Conservation (phyloP, 192 early-diverging fungal species). For the Phlyctochytrium bullatum region DNA sequence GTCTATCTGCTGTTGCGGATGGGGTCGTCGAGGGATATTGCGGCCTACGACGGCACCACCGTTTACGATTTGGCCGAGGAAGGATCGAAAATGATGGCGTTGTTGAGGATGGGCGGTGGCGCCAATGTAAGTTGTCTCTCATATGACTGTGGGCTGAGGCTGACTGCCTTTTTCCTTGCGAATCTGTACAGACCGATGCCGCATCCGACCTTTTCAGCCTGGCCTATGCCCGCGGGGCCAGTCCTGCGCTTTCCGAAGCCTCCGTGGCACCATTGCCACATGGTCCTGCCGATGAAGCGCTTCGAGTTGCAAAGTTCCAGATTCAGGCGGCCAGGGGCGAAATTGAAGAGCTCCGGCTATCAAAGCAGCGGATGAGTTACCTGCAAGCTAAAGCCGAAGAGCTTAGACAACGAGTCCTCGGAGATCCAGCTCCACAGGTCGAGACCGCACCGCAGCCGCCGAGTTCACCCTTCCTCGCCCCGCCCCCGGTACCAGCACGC, state of each 20-base stretch:
- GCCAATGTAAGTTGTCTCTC: too few species aligned
- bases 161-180: too few species aligned
- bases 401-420: not conserved
- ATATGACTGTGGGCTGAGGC: too few species aligned
- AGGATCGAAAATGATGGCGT: not conserved
- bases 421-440: too few species aligned
- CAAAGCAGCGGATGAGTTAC: not conserved
- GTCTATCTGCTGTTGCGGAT: conserved; percentile 13
- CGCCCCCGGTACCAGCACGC: too few species aligned
- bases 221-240: too few species aligned
- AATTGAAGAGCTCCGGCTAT: not conserved
- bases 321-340: not conserved
- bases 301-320: not conserved
- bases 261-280: too few species aligned
- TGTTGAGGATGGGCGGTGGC: not conserved
- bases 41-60: conserved; percentile 6
- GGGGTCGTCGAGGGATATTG: conserved; percentile 8
- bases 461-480: too few species aligned
- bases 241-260: too few species aligned
- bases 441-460: too few species aligned
- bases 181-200: too few species aligned
- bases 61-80: not conserved
- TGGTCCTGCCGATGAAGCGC: not conserved
- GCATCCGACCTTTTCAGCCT: too few species aligned
- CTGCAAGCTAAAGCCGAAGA: not conserved